These are phyloP conservation scores for Botrytis tulipae DNA, from an alignment of 2,329 filamentous ascomycete species.

Conservation along the genomic window DNA sequence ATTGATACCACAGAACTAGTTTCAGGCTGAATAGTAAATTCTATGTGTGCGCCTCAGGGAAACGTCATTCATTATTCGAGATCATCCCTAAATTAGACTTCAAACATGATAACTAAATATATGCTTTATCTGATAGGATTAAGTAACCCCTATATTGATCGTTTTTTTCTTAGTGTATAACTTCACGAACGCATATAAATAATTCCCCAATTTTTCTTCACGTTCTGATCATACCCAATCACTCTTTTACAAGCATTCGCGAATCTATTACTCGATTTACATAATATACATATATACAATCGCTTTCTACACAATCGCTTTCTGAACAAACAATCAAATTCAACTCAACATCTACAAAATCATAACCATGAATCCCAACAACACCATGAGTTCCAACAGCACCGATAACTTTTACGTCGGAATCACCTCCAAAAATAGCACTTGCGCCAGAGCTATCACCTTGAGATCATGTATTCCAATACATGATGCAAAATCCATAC, in stretches of 20 bases:
- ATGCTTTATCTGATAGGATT: neutral
- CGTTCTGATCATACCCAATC: neutral
- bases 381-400: neutral
- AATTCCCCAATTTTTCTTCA: neutral
- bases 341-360: neutral
- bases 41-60: neutral
- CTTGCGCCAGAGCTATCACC: neutral
- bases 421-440: neutral
- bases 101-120: neutral
- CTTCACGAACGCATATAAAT: neutral
- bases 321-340: neutral
- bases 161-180: neutral
- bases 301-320: neutral
- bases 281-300: neutral
- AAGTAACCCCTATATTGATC: neutral
- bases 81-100: neutral
- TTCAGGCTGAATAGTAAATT: neutral
- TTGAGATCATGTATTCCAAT: neutral
- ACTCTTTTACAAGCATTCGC: neutral
- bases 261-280: neutral
- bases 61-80: neutral
- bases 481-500: neutral
- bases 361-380: neutral
- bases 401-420: neutral
- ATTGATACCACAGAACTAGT: neutral